A percentile compares a stretch with the other conserved stretches of the same genome.
Conservation (phyloP, 345 rosid species). For the Gossypium rotundifolium region DNA sequence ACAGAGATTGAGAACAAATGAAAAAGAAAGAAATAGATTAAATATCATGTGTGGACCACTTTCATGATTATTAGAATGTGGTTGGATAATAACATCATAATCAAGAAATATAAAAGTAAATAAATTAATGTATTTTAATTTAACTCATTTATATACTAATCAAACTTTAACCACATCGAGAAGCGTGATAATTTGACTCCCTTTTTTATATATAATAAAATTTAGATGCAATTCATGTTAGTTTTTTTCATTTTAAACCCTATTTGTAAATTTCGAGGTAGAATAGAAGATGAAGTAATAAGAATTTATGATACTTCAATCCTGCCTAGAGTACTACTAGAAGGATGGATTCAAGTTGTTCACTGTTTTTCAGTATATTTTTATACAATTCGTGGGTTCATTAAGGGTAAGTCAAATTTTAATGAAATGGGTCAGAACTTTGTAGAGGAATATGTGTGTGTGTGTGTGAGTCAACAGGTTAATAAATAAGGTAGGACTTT, state of each 20-base stretch:
- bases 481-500: background rate
- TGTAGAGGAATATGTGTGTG: background rate
- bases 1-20: background rate
- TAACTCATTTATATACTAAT: background rate
- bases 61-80: conserved; percentile 5
- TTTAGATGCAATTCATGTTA: background rate
- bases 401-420: background rate
- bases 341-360: background rate
- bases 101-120: background rate
- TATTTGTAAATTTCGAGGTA: background rate
- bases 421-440: conserved; percentile 12
- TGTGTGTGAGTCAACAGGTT: background rate
- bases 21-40: background rate
- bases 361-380: background rate
- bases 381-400: background rate
- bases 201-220: background rate
- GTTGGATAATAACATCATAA: conserved; percentile 2
- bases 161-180: background rate
- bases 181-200: background rate
- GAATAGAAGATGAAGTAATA: background rate
- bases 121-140: background rate
- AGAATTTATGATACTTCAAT: too few species aligned
- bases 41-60: conserved; percentile 2
- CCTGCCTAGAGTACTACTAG: background rate
- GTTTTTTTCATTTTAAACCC: background rate